Percentiles rank a stretch among this genome's conserved stretches.
phyloP scores from a whole-genome alignment of 768 basidiomycete genomes.

The Cystofilobasidium capitatum region DNA sequence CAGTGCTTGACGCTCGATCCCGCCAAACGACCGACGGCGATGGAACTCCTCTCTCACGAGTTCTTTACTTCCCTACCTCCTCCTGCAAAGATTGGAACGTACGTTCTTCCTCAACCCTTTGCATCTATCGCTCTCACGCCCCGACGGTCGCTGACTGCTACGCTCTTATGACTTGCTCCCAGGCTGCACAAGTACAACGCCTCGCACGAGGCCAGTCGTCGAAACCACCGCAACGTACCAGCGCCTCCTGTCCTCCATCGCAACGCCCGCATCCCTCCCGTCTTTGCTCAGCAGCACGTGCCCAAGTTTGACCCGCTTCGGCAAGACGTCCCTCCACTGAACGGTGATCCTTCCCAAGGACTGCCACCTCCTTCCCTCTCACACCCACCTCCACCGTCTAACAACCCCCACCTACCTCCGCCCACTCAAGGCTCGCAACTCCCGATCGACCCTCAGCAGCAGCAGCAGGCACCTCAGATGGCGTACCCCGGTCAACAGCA shows the following conservation, averaged over 20 bases:
- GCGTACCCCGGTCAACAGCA: too few relatives aligned
- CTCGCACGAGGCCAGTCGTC: conserved; percentile 26
- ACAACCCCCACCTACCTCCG: neutral
- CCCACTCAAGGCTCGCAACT: neutral
- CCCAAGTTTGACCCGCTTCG: neutral
- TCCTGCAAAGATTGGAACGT: conserved; percentile 44
- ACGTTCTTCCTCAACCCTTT: conserved; percentile 18
- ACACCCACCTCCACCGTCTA: neutral
- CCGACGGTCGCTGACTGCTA: neutral
- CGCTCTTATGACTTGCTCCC: neutral
- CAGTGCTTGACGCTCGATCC: conserved; percentile 76
- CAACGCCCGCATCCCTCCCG: neutral
- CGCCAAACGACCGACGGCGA: conserved; percentile 67
- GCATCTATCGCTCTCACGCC: neutral
- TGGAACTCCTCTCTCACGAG: conserved; percentile 76
- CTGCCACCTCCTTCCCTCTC: neutral
- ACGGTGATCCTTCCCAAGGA: neutral
- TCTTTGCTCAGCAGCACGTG: neutral
- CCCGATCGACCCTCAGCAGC: neutral
- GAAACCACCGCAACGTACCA: conserved; percentile 1
- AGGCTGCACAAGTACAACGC: neutral
- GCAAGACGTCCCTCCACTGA: neutral
- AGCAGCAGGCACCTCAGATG: neutral
- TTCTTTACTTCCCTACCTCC: conserved; percentile 91
- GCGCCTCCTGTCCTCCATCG: neutral